Evolutionary conservation across 2,329 filamentous ascomycete genomes (phyloP), one percentile per base, ranked within the genome.

Genomic region (Fonsecaea monophora): DNA sequence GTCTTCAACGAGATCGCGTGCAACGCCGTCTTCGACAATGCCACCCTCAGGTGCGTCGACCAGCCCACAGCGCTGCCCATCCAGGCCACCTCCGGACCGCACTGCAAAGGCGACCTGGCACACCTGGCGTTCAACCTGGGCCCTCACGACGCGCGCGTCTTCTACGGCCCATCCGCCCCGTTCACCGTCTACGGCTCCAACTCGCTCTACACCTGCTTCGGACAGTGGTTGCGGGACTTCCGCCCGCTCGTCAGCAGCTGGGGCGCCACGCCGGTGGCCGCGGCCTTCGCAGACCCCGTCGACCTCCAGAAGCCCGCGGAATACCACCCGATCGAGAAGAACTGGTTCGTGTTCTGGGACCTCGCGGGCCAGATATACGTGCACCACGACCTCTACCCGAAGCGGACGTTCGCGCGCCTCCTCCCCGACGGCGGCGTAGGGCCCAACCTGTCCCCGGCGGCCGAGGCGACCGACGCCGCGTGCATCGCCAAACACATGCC

Each of bases 331-430:
- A 71, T 88, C 32, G 86, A 89, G 76, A 88, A 88, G 81, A 89
- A 89, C 71, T 89, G 82, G 79, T 89, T 88, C 69, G 67, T 85
- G 2, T 89, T 88, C 76, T 89, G 86, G 86, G 85, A 87, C 68
- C 65, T 67, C 0, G 65, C 77, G 0, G 81, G 79, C 4, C 73
- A 79, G 21, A 75, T 81, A 58, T 86, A 86, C 72, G 78, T 80
- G 67, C 87, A 89, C 72, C 82, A 87, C 73, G 85, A 87, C 68
- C 73, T 87, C 1, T 70, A 73, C 0, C 86, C 85, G 0, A 76
- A 76, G 18, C 82, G 86, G 0, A 77, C 77, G 0, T 88, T 87
- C 70, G 80, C 85, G 0, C 75, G 77, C 45, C 72, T 87, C 9
- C 42, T 56, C 1, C 42, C 67, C 1, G 81, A 85, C 68, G 85